These are phyloP conservation scores for Cercospora janseana DNA, from an alignment of 2,329 filamentous ascomycete species.

Conservation along the genomic window DNA sequence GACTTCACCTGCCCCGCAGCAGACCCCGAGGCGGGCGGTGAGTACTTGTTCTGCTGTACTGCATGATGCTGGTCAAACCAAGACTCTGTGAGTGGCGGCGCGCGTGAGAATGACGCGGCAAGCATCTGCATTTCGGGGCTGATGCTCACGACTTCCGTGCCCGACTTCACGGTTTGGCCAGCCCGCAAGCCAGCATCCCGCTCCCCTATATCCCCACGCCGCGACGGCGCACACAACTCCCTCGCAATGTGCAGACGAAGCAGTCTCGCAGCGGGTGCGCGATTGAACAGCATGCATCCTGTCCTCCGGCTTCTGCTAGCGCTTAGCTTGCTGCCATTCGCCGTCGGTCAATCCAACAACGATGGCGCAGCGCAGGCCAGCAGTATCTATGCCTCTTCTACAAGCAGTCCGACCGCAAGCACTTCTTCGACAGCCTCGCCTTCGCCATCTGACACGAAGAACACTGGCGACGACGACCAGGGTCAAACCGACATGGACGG, in stretches of 20 bases:
- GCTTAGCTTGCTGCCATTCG: conserved; percentile 1
- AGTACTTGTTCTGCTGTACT: too few relatives aligned
- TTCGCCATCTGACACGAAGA: background rate
- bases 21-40: too few relatives aligned
- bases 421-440: background rate
- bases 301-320: background rate
- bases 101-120: conserved; percentile 7
- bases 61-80: too few relatives aligned
- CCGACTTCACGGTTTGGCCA: conserved; percentile 6
- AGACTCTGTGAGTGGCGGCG: too few relatives aligned
- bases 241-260: too few relatives aligned
- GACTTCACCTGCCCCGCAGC: too few relatives aligned
- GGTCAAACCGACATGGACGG: conserved; percentile 9
- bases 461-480: conserved; percentile 4
- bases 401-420: background rate
- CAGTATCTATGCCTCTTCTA: conserved; percentile 5
- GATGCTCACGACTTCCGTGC: background rate
- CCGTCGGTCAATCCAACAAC: background rate
- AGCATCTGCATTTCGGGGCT: conserved; percentile 1
- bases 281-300: background rate
- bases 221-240: too few relatives aligned
- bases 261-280: too few relatives aligned
- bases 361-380: conserved; percentile 1
- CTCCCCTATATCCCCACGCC: too few relatives aligned
- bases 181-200: too few relatives aligned